Evolutionary conservation across 1,139 yeast species (phyloP), one percentile per base, ranked within the genome.

Genomic region (Ogataea hybrid): DNA sequence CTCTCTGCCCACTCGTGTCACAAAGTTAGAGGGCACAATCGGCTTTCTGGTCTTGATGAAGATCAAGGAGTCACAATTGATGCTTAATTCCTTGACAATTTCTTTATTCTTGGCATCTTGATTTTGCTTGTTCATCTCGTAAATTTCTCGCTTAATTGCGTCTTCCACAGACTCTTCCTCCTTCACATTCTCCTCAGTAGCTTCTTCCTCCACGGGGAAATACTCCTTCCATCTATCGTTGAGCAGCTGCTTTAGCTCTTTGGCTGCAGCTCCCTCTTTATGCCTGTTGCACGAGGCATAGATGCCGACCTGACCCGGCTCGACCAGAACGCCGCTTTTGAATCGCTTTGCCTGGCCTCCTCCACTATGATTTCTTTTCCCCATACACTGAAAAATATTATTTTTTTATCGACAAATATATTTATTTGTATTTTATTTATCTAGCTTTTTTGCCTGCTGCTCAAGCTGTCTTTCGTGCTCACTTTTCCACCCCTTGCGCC

Each of bases 231-330:
- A 65, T 49, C 79, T 79, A 39, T 79, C 84, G 43, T 70, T 68
- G 18, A 90, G 75, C 28, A 89, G 64, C 42, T 73, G 66, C 53
- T 78, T 71, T 54, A 90, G 67, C 62, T 90, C 97, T 46, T 79
- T 77, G 16, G 82, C 76, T 53, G 96, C 85, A 43, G 76, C 79
- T 45, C 75, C 72, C 63, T 90, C 96, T 51, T 82, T 79, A 33
- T 86, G 84, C 54, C 96, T 71, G 38, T 78, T 74, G 62, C 97
- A 87, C 0, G 96, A 86, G 17, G 89, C 96, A 64, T 83, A 92
- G 2, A 87, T 70, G 1, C 97, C 96, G 34, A 83, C 68, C 49
- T 95, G 84, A 38, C 81, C 81, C 0, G 96, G 95, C 56, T 88
- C 96, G 17, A 81, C 60, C 44, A 78, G 67, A 3, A 79, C 79